A percentile compares a stretch with the other conserved stretches of the same genome.
These are phyloP conservation scores for Pachysandra terminalis DNA, from an alignment of 164 flowering plant species.

Conservation along the genomic window DNA sequence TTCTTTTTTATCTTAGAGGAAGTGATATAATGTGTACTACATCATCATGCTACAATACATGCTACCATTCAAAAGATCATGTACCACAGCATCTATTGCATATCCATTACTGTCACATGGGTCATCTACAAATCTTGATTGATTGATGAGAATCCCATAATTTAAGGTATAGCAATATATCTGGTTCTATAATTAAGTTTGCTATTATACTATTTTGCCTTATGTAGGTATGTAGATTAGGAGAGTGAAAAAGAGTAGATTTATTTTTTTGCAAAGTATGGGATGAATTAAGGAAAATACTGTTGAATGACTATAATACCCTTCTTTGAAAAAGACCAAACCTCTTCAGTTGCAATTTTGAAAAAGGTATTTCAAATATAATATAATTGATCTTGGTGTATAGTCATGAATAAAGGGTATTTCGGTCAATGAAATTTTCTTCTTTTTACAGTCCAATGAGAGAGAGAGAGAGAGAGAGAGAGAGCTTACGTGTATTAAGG, in stretches of 20 bases:
- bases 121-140: too few species aligned
- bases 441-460: background rate
- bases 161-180: too few species aligned
- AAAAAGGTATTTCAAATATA: conserved; percentile 11
- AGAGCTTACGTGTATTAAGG: conserved; percentile 34
- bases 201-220: too few species aligned
- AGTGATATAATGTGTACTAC: background rate
- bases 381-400: conserved; percentile 7
- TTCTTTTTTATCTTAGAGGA: conserved; percentile 18
- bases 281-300: background rate
- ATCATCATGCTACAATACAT: background rate
- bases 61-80: too few species aligned
- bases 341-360: conserved; percentile 18
- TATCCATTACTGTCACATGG: too few species aligned
- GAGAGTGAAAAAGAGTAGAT: too few species aligned
- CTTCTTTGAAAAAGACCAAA: conserved; percentile 23
- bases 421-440: conserved; percentile 5
- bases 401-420: background rate
- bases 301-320: conserved; percentile 14
- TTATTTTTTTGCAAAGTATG: background rate
- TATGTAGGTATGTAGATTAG: too few species aligned
- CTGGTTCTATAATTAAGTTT: too few species aligned
- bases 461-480: conserved; percentile 10
- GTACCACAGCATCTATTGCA: too few species aligned
- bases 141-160: too few species aligned